Percentiles rank a stretch among this genome's conserved stretches.
These are phyloP conservation scores for Samsoniella hepiali DNA, from an alignment of 2,329 filamentous ascomycete genomes.

Conservation along the genomic window DNA sequence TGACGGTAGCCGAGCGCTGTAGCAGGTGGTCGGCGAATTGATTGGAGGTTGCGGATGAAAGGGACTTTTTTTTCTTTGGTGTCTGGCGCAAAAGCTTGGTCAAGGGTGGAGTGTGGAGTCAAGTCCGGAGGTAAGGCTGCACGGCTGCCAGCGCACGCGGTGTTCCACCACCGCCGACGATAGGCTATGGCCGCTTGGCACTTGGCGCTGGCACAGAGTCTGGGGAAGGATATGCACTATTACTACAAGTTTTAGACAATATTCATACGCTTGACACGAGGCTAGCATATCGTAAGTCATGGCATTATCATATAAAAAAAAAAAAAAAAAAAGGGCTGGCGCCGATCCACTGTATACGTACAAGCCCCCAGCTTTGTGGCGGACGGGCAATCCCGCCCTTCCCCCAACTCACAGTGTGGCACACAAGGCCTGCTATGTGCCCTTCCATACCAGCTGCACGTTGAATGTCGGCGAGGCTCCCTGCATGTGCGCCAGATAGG, in stretches of 20 bases:
- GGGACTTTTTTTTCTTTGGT: conserved; percentile 8
- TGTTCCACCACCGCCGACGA: conserved; percentile 9
- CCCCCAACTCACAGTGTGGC: neutral
- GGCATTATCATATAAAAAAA: neutral
- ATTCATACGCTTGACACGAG: neutral
- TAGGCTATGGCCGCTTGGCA: neutral
- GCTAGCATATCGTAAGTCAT: neutral
- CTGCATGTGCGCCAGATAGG: conserved; percentile 65
- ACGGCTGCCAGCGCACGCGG: neutral
- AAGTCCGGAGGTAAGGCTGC: neutral
- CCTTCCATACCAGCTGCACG: conserved; percentile 38
- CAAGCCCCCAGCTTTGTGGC: too few species aligned
- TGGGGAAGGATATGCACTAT: neutral
- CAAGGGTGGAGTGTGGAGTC: conserved; percentile 13
- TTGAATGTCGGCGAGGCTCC: conserved; percentile 42
- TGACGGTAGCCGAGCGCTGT: neutral
- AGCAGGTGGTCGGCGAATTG: neutral
- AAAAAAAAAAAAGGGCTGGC: neutral
- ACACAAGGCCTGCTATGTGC: conserved; percentile 13
- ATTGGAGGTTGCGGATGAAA: conserved; percentile 5
- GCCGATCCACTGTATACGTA: neutral
- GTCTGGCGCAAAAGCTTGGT: neutral
- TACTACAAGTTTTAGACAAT: neutral
- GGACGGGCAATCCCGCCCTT: conserved; percentile 1
- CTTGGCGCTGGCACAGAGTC: neutral